Evolutionary conservation across 2,329 filamentous ascomycete genomes (phyloP), one percentile per base, ranked within the genome.

Genomic region (Fusarium mexicanum): DNA sequence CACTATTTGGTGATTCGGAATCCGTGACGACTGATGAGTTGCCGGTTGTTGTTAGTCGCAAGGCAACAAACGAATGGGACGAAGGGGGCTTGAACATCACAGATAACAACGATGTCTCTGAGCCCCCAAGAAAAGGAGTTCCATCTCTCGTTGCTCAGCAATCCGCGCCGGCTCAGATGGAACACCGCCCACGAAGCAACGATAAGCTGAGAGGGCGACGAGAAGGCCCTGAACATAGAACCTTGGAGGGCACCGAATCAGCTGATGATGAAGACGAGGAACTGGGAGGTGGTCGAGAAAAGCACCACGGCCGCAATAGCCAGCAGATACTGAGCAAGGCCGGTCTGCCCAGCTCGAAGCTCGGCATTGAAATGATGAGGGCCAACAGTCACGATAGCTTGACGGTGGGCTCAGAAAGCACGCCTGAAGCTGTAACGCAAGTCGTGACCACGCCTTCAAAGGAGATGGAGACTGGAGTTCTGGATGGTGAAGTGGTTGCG

Each of bases 341-440:
- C 22, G 86, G 87, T 43, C 87, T 93, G 31, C 92, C 93, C 18
- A 93, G 92, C 61, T 98, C 95, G 2, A 98, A 98, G 82, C 89
- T 98, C 5, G 95, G 95, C 4, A 96, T 95, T 57, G 96, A 98
- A 82, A 98, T 98, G 96, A 96, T 98, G 94, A 91, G 96, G 54
- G 97, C 96, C 26, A 97, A 98, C 81, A 98, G 94, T 79, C 93
- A 96, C 77, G 96, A 97, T 55, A 98, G 95, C 79, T 89, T 94
- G 62, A 86, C 86, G 3, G 60, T 88, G 18, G 82, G 84, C 17
- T 87, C 87, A 6, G 88, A 89, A 53, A 86, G 83, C 74, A 85
- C 85, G 20, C 81, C 85, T 2, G 88, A 88, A 72, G 85, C 86
- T n/a, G 81, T 84, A n/a, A 88, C 87, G 8, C 86, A 88, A 77